Percentiles rank a stretch among this genome's conserved stretches.
Evolutionary conservation across 2,329 filamentous ascomycete species (phyloP).

Genomic region (Penicillium oxalicum): DNA sequence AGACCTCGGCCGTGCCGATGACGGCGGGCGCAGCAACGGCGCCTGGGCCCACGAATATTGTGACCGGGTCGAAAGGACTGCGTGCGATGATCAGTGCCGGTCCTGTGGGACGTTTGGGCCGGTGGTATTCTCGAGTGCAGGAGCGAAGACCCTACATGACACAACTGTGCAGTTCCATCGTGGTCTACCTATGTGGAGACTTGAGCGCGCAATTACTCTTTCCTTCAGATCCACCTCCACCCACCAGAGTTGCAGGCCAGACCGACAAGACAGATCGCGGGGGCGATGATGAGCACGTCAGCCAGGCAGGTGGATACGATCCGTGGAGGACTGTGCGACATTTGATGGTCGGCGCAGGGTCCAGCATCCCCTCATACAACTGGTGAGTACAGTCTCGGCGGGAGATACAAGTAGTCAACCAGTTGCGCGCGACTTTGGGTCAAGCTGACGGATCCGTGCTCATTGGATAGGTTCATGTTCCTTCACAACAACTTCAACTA

Average conservation of each 20-base stretch:
- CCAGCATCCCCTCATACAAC: slow-evolving; percentile 70
- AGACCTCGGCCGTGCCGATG: slow-evolving; percentile 14
- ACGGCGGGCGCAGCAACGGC: slow-evolving; percentile 21
- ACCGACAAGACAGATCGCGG: slow-evolving; percentile 11
- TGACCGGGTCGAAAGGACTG: slow-evolving; percentile 20
- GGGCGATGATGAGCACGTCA: slow-evolving; percentile 29
- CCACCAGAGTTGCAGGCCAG: slow-evolving; percentile 38
- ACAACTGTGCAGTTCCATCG: slow-evolving; percentile 67
- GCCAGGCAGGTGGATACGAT: slow-evolving; percentile 49
- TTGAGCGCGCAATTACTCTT: slow-evolving; percentile 67
- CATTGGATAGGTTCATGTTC: slow-evolving; percentile 62
- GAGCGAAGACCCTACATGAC: slow-evolving; percentile 67
- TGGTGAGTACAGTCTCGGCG: slow-evolving; percentile 53
- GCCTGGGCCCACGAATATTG: slow-evolving; percentile 11
- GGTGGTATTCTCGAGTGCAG: slow-evolving; percentile 64
- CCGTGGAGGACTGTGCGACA: slow-evolving; percentile 63
- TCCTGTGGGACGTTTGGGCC: slow-evolving; percentile 31
- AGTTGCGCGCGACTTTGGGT: not conserved
- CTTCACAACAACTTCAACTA: slow-evolving; percentile 81
- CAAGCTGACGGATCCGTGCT: not conserved
- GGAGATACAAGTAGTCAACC: not conserved
- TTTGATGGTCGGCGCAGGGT: slow-evolving; percentile 65
- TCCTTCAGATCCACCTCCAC: slow-evolving; percentile 27
- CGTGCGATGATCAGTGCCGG: slow-evolving; percentile 26
- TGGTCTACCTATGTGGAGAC: slow-evolving; percentile 75